Base-by-base conservation (phyloP, 768 basidiomycete genomes). In the Phylloporus sp. region DNA sequence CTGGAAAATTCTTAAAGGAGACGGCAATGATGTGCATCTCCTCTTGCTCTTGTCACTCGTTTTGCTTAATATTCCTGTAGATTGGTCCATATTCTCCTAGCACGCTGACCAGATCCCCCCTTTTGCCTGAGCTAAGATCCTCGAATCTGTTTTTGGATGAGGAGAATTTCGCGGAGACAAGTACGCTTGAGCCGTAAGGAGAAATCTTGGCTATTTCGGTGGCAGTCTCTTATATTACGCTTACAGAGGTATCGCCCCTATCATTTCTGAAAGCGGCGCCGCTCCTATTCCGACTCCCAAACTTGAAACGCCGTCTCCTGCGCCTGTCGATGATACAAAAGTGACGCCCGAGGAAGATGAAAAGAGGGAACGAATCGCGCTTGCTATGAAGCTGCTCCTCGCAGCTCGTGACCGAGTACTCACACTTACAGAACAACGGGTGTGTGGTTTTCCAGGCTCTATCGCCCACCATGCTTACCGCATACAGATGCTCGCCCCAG, bases 1-100 rank as follows among this genome's bases (percentile, higher is more conserved):
- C 53, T 91, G 88, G 88, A 91, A 91, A 71, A 86, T 91, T 50
- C 71, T 91, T 49, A 87, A 82, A 66, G 89, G 88, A 47, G 87
- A 90, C 64, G 88, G 88, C 18, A 83, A 81, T 53, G 88, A 91
- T 74, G 88, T 89, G 56, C 50, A 32, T 20, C n/a, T 22, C 49
- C 41, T 46, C 12, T 43, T 12, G 13, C 49, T 45, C 42, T 16
- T 56, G 15, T 26, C 34, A 2, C 11, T 24, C 27, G 22, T 22
- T 3, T 16, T 5, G 28, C 54, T 62, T 24, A 66, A 49, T 24
- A 27, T 27, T 6, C 24, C 27, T n/a, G 36, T 51, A 91, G 88
- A 87, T 91, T 69, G 88, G 85, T 56, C 86, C 88, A 54, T 90
- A 87, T 73, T 84, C 88, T 58, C 87, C 88, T 28, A 82, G 75